Percentiles rank a stretch among this genome's conserved stretches.
Conservation (phyloP, 176 grass and related monocot genomes). For the Metroxylon sagu region DNA sequence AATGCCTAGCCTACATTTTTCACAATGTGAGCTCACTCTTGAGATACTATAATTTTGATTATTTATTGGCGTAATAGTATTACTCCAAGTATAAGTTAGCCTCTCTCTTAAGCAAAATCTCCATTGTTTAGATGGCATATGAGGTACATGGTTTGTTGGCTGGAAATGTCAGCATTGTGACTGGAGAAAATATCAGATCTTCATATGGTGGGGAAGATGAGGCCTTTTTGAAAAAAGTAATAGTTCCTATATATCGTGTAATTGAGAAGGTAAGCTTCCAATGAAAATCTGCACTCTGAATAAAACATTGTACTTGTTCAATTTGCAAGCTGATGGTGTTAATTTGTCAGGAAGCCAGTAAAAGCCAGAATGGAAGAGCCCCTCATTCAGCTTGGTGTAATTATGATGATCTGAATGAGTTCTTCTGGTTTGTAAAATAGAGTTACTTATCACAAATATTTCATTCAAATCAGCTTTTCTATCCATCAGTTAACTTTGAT, state of each 20-base stretch:
- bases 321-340: constrained; percentile 18
- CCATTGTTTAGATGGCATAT: constrained; percentile 80
- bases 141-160: constrained; percentile 77
- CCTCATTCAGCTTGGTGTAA: constrained; percentile 93
- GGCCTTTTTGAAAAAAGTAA: constrained; percentile 93
- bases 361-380: constrained; percentile 85
- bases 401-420: constrained; percentile 96
- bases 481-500: too few relatives aligned
- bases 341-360: constrained; percentile 70
- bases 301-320: background rate
- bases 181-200: constrained; percentile 86
- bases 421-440: constrained; percentile 59
- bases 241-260: constrained; percentile 79
- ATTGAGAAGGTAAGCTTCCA: constrained; percentile 47
- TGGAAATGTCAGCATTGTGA: constrained; percentile 81
- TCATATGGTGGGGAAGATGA: constrained; percentile 92
- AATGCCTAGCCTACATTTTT: constrained; percentile 94
- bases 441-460: too few relatives aligned
- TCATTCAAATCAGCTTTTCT: too few relatives aligned
- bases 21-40: constrained; percentile 57
- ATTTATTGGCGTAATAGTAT: background rate
- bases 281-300: too few relatives aligned
- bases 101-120: constrained; percentile 12
- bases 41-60: constrained; percentile 4
- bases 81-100: constrained; percentile 3